Conservation (phyloP, 1,139 yeast species). For the Hemisphaericaspora xylofermentans region DNA sequence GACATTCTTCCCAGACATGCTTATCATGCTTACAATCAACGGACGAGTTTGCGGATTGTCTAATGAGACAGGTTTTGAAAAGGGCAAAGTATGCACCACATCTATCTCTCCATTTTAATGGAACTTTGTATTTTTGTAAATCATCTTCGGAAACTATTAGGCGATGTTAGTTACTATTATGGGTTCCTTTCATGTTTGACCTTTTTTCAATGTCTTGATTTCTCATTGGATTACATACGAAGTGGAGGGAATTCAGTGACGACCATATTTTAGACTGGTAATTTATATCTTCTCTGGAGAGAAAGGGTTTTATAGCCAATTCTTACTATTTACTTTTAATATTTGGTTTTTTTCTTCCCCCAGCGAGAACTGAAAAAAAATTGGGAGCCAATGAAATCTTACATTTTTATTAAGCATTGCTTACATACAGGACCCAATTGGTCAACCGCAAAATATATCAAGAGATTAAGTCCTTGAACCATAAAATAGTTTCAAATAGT, state of each 20-base stretch:
- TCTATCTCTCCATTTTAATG: slow-evolving; percentile 81
- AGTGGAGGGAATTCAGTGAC: slow-evolving; percentile 53
- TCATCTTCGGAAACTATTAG: slow-evolving; percentile 73
- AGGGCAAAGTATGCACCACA: slow-evolving; percentile 77
- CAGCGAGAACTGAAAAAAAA: background rate
- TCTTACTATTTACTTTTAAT: background rate
- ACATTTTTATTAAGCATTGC: slow-evolving; percentile 5
- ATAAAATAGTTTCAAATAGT: no score
- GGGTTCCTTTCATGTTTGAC: no score
- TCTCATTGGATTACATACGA: slow-evolving; percentile 34
- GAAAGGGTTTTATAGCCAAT: background rate
- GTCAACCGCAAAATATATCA: background rate
- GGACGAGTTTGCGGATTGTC: slow-evolving; percentile 47
- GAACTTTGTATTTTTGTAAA: slow-evolving; percentile 78
- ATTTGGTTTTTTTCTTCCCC: slow-evolving; percentile 1
- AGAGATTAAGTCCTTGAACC: no score
- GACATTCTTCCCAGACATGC: slow-evolving; percentile 85
- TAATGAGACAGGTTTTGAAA: slow-evolving; percentile 46
- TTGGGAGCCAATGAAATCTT: slow-evolving; percentile 14
- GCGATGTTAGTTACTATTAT: slow-evolving; percentile 5
- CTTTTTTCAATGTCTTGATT: background rate
- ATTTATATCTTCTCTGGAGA: background rate
- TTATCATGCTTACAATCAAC: slow-evolving; percentile 74
- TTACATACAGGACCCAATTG: slow-evolving; percentile 12
- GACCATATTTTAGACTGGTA: slow-evolving; percentile 27